Evolutionary conservation across 345 rosid species (phyloP).

Genomic region (Gossypium thurberi): DNA sequence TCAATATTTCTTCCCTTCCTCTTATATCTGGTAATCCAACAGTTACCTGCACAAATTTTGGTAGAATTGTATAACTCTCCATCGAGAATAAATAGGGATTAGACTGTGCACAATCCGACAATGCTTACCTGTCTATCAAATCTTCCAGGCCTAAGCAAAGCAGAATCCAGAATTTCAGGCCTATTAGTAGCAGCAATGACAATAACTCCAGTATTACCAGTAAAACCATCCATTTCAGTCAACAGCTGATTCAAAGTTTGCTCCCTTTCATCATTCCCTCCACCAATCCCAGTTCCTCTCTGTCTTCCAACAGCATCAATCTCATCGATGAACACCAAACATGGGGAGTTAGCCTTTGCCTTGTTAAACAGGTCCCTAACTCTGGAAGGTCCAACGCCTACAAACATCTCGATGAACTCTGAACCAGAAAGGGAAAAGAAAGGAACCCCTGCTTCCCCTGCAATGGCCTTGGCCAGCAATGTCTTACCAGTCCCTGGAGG

Average conservation of each 20-base stretch:
- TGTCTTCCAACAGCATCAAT: constrained; percentile 78
- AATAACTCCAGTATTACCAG: constrained; percentile 58
- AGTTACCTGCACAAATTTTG: constrained; percentile 33
- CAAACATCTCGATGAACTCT: constrained; percentile 81
- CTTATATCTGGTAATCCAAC: constrained; percentile 62
- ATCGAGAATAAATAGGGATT: too few relatives aligned
- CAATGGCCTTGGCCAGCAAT: constrained; percentile 67
- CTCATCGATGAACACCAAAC: constrained; percentile 74
- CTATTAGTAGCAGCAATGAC: constrained; percentile 74
- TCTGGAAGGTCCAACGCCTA: constrained; percentile 69
- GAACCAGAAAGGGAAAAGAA: constrained; percentile 70
- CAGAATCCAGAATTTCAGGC: constrained; percentile 71
- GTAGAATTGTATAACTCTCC: too few relatives aligned
- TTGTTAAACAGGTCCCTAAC: constrained; percentile 74
- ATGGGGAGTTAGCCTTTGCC: constrained; percentile 66
- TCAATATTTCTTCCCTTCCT: constrained; percentile 72
- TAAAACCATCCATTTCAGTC: constrained; percentile 71
- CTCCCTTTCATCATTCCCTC: constrained; percentile 84
- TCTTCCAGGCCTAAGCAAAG: constrained; percentile 72
- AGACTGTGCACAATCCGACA: not conserved
- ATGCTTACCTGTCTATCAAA: constrained; percentile 58
- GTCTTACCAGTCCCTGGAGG: constrained; percentile 79
- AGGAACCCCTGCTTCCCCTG: constrained; percentile 78
- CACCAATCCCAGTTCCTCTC: constrained; percentile 79
- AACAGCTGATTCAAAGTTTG: constrained; percentile 77